Base-by-base conservation (phyloP, 352 stramenopile species). In the Phytophthora foliorum region DNA sequence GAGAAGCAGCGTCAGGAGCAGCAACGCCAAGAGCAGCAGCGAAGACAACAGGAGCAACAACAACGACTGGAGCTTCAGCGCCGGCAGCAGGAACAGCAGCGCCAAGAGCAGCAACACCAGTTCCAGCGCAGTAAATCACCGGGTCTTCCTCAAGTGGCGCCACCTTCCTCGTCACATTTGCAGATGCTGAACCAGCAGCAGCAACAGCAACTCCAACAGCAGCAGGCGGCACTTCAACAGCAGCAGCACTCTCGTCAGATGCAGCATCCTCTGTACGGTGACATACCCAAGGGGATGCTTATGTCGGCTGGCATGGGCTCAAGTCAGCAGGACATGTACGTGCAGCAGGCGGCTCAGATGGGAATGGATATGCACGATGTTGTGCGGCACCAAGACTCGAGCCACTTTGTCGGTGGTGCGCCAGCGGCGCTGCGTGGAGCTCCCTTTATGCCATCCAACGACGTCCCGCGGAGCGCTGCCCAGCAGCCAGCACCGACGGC, bases 321-420 rank as follows among this genome's bases (percentile, higher is more conserved):
- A 7, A 60, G 46, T 19, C 80, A 86, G 39, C 77, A 88, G 70
- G 80, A 88, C 27, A 69, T 88, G 7, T 88, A 86, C 38, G 67
- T 34, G 17, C 78, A 86, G 46, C 78, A 86, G 45, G 64, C 78
- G 24, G 73, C 78, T 39, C 78, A 84, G 39, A 82, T 86, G 70
- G 70, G 78, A 10, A 83, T 88, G 64, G 78, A 88, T 22, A 81
- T 88, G 64, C 80, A 88, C 48, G 80, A 86, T 34, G 75, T 86
- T 19, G 72, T 81, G 54, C 75, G 80, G 6, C 73, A 82, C 31
- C 80, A 86, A 44, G 72, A 85, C 48, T 74, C 71, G 34, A 65
- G 59, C 25, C 75, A 80, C 38, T 79, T 77, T 57, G 44, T 76
- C 10, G 56, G 63, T 29, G 62, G 24, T 53, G 53, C 57, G n/a